These are phyloP conservation scores for Colletotrichum acutatum DNA, from an alignment of 2,329 filamentous ascomycete species.

Conservation along the genomic window DNA sequence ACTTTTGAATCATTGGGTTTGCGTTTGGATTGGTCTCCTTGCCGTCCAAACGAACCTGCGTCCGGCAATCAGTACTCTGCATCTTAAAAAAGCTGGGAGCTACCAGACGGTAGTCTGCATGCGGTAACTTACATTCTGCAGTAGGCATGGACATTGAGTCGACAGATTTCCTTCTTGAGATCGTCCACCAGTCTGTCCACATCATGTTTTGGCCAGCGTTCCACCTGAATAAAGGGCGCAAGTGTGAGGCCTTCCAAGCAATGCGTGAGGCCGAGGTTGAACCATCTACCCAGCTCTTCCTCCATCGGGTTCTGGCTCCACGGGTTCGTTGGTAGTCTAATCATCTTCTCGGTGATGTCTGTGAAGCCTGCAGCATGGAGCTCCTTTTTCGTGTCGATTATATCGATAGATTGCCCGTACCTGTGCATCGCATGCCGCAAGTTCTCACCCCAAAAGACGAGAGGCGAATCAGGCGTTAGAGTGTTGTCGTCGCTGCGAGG, in stretches of 20 bases:
- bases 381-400: constrained; percentile 58
- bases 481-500: constrained; percentile 78
- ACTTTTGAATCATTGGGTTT: constrained; percentile 27
- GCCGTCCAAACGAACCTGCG: constrained; percentile 38
- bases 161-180: constrained; percentile 76
- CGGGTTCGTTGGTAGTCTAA: constrained; percentile 78
- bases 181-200: constrained; percentile 71
- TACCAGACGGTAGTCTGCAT: constrained; percentile 14
- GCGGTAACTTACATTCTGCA: constrained; percentile 76
- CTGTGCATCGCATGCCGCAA: constrained; percentile 75
- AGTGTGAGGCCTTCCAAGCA: constrained; percentile 79
- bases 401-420: constrained; percentile 73
- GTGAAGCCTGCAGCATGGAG: constrained; percentile 81
- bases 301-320: constrained; percentile 75
- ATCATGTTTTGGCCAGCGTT: constrained; percentile 68
- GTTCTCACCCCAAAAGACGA: constrained; percentile 76
- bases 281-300: constrained; percentile 81
- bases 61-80: constrained; percentile 11
- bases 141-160: constrained; percentile 76
- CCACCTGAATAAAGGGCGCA: constrained; percentile 75
- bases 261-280: constrained; percentile 80
- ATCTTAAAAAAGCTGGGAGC: background rate
- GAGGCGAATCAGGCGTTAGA: constrained; percentile 64
- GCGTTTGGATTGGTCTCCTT: constrained; percentile 34
- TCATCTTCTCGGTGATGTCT: constrained; percentile 77